Conservation (phyloP, 257 asterid species). For the Henckelia pumila region DNA sequence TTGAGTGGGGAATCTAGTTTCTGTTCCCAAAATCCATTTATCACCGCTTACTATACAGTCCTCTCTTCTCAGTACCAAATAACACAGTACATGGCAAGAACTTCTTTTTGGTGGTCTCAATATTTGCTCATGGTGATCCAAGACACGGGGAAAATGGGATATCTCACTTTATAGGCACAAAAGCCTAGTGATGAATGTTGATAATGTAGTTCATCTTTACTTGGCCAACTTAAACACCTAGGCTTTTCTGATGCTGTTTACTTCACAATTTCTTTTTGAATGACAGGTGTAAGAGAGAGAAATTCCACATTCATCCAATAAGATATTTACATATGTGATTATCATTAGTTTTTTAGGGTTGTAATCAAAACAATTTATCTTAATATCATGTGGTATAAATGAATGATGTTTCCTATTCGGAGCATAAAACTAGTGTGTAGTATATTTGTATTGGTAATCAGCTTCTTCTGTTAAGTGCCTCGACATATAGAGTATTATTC, state of each 20-base stretch:
- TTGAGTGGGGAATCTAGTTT: too few relatives aligned
- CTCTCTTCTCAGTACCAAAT: too few relatives aligned
- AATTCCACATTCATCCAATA: too few relatives aligned
- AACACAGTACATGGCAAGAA: too few relatives aligned
- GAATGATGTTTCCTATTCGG: constrained; percentile 2
- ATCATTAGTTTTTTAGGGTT: background rate
- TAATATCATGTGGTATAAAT: background rate
- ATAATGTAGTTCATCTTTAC: background rate
- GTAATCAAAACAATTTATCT: background rate
- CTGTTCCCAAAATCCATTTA: too few relatives aligned
- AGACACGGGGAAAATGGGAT: too few relatives aligned
- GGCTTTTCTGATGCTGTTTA: background rate
- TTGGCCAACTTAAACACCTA: background rate
- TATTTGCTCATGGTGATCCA: background rate
- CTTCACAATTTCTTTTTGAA: background rate
- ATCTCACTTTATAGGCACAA: too few relatives aligned
- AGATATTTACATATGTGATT: too few relatives aligned
- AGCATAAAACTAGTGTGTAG: background rate
- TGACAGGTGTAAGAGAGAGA: background rate
- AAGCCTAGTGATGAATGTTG: too few relatives aligned
- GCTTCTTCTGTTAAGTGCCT: constrained; percentile 15
- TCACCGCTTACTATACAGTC: too few relatives aligned
- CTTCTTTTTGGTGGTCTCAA: too few relatives aligned
- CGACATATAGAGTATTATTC: constrained; percentile 13
- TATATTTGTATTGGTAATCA: background rate